Evolutionary conservation across 495 filamentous ascomycete genomes (phyloP).

Genomic region (Aspergillus heteromorphus): DNA sequence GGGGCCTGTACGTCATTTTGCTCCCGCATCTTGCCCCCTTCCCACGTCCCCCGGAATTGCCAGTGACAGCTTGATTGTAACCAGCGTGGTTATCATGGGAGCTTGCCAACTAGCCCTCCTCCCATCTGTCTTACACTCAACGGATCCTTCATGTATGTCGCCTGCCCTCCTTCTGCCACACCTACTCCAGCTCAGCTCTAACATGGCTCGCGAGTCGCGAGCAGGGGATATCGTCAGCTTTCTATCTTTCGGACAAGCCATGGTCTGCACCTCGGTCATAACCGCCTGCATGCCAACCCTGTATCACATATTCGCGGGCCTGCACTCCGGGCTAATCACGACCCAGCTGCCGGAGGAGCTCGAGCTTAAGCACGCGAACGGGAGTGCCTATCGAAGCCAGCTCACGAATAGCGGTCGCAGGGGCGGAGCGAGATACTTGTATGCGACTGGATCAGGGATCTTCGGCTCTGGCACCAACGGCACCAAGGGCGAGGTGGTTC

Average conservation of each 20-base stretch:
- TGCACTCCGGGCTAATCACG: conserved; percentile 30
- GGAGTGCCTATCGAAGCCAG: conserved; percentile 13
- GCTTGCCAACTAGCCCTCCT: conserved; percentile 18
- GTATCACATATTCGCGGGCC: conserved; percentile 31
- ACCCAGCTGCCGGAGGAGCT: conserved; percentile 19
- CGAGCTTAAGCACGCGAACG: conserved; percentile 16
- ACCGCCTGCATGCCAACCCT: conserved; percentile 32
- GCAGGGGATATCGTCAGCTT: conserved; percentile 16
- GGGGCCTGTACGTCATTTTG: conserved; percentile 11
- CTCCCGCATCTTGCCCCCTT: neutral
- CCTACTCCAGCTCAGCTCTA: neutral
- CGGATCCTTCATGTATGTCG: conserved; percentile 19
- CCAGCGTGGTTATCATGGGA: conserved; percentile 18
- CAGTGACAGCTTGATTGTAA: neutral
- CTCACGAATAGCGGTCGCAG: neutral
- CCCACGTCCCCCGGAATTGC: too few species aligned
- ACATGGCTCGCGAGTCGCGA: neutral
- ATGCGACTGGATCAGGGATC: neutral
- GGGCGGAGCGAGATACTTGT: neutral
- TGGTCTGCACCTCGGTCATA: conserved; percentile 26
- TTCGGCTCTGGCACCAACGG: conserved; percentile 8
- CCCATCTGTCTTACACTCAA: conserved; percentile 17
- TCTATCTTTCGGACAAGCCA: conserved; percentile 16
- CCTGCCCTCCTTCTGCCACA: neutral
- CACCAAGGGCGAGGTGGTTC: neutral